phyloP scores from a whole-genome alignment of 495 filamentous ascomycete genomes.

The Pyronema omphalodes region DNA sequence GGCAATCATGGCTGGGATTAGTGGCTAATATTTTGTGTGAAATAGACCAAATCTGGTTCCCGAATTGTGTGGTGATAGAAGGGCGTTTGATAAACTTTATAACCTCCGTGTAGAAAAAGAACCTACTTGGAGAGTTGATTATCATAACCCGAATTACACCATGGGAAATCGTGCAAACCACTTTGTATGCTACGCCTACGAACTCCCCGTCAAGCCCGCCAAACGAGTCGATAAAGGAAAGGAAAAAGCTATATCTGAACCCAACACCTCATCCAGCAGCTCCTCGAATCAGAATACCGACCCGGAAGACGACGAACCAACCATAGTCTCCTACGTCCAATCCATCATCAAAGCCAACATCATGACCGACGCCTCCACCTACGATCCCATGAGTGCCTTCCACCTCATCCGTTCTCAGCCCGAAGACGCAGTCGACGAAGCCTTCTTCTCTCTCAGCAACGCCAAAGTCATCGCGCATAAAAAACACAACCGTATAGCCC shows the following conservation, averaged over 20 bases:
- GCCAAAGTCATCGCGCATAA: constrained; percentile 21
- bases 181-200: constrained; percentile 27
- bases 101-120: constrained; percentile 27
- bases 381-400: constrained; percentile 21
- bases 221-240: neutral
- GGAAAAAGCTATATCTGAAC: neutral
- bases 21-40: neutral
- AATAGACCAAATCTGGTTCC: constrained; percentile 25
- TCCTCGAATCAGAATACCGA: neutral
- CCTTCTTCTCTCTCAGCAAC: constrained; percentile 19
- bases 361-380: constrained; percentile 18
- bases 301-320: constrained; percentile 17
- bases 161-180: constrained; percentile 24
- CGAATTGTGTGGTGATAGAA: constrained; percentile 34
- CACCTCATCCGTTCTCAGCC: constrained; percentile 18
- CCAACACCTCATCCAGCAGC: constrained; percentile 13
- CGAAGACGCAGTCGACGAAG: constrained; percentile 22
- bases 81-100: constrained; percentile 34
- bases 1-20: neutral
- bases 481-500: constrained; percentile 21
- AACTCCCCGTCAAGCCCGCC: constrained; percentile 14
- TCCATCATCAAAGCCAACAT: constrained; percentile 24
- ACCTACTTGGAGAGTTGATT: constrained; percentile 25
- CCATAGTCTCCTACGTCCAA: constrained; percentile 24
- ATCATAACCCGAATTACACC: constrained; percentile 19